Percentiles rank a stretch among this genome's conserved stretches.
Evolutionary conservation across 371 early-diverging fungal genomes (phyloP).

Genomic region (Smittium culicis): DNA sequence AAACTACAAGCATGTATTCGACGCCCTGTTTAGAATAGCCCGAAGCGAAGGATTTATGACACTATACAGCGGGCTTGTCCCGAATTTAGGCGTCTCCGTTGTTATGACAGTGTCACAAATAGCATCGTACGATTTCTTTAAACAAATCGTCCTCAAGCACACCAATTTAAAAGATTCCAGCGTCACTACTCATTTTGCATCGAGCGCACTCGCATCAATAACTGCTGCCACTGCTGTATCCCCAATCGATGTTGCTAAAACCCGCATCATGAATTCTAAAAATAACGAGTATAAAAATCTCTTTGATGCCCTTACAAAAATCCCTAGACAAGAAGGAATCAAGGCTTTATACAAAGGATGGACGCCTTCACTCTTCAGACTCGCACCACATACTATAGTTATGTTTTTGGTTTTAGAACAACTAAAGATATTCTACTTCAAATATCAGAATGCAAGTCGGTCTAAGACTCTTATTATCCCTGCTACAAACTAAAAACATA

Average conservation of each 20-base stretch:
- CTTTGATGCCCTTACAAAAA: constrained; percentile 39
- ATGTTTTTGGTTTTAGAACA: constrained; percentile 75
- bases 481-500: no score
- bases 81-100: constrained; percentile 59
- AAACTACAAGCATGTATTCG: constrained; percentile 61
- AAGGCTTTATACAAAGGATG: constrained; percentile 74
- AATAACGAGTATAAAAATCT: constrained; percentile 23
- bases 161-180: constrained; percentile 11
- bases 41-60: constrained; percentile 48
- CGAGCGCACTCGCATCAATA: constrained; percentile 64
- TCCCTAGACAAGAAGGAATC: constrained; percentile 53
- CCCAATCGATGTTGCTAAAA: constrained; percentile 81
- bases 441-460: background rate
- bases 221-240: constrained; percentile 78
- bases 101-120: constrained; percentile 67
- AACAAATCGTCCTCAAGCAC: constrained; percentile 38
- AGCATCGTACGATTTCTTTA: constrained; percentile 56
- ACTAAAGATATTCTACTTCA: constrained; percentile 20
- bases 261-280: constrained; percentile 64
- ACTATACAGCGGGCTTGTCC: constrained; percentile 55
- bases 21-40: constrained; percentile 50
- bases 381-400: constrained; percentile 76
- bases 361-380: constrained; percentile 64
- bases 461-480: no score
- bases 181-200: constrained; percentile 51